These are phyloP conservation scores for Blastocystis sp. DNA, from an alignment of 352 stramenopile species.

Conservation along the genomic window DNA sequence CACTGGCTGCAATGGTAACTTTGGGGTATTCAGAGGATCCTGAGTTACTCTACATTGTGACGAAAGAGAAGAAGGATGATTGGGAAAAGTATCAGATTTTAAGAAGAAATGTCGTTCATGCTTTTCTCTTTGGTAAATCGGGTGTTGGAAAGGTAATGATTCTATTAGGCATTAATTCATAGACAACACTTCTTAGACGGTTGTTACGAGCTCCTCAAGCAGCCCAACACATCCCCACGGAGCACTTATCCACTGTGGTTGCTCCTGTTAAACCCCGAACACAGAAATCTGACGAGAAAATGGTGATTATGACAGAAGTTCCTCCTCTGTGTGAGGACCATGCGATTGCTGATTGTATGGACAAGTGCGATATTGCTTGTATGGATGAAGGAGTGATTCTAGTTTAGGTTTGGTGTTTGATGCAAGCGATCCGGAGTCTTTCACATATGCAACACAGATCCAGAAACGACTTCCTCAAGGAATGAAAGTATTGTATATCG, in stretches of 20 bases:
- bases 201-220: background rate
- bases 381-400: background rate
- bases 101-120: conserved; percentile 24
- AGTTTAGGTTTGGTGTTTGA: conserved; percentile 51
- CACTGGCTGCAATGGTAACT: background rate
- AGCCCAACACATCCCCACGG: background rate
- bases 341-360: background rate
- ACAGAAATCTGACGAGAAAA: conserved; percentile 34
- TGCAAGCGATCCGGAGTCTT: background rate
- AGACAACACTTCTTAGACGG: background rate
- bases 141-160: conserved; percentile 19
- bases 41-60: conserved; percentile 22
- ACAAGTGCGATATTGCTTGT: conserved; percentile 52
- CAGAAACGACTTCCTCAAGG: background rate
- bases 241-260: conserved; percentile 19
- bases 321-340: background rate
- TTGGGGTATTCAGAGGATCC: conserved; percentile 32
- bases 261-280: conserved; percentile 2
- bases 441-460: background rate
- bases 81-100: conserved; percentile 24
- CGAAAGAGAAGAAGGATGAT: conserved; percentile 31
- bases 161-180: background rate
- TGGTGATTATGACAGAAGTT: conserved; percentile 44
- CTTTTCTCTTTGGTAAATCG: conserved; percentile 30
- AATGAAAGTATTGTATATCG: conserved; percentile 65